Evolutionary conservation across 257 asterid species (phyloP), one percentile per base, ranked within the genome.

Genomic region (Solanum dulcamara): DNA sequence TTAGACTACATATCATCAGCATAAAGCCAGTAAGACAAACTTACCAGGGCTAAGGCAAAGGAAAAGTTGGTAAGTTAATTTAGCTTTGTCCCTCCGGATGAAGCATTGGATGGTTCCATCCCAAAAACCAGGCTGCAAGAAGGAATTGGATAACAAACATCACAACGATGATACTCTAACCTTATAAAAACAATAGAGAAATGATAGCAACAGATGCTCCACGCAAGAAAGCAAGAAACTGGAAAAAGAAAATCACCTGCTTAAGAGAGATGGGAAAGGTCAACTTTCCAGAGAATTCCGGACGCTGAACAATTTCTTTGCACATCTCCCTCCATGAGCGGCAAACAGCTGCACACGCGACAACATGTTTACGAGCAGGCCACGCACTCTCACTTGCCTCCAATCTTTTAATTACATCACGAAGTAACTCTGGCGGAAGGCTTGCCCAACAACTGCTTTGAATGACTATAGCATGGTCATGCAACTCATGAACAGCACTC

Each of bases 251-350:
- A 38, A 74, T 42, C 86, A 92, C 98, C 94, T 94, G 98, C 89
- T 94, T 95, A 83, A 94, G 94, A 86, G 98, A 94, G 46, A 94
- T 88, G 0, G 97, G 97, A 88, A 95, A 93, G 71, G 97, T 95
- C 88, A 93, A 85, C 86, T 93, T 95, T 60, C 98, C 98, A 8
- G 86, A 90, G 80, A 81, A 84, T 81, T 94, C 96, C 0, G 97
- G 98, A 85, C 91, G 86, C 60, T 85, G 93, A 55, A 94, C 97
- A 80, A 93, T 90, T 85, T 95, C 98, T 81, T 87, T 88, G 87
- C 98, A 93, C 95, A 95, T 91, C 71, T 91, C 94, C 86, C 98
- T 94, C 98, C 98, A 95, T 20, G 97, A 91, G 72, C 92, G 87
- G 90, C 98, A 95, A 84, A 95, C 98, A 44, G 94, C 91, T 37